Base-by-base conservation (phyloP, 768 basidiomycete species). In the Tylopilus felleus region DNA sequence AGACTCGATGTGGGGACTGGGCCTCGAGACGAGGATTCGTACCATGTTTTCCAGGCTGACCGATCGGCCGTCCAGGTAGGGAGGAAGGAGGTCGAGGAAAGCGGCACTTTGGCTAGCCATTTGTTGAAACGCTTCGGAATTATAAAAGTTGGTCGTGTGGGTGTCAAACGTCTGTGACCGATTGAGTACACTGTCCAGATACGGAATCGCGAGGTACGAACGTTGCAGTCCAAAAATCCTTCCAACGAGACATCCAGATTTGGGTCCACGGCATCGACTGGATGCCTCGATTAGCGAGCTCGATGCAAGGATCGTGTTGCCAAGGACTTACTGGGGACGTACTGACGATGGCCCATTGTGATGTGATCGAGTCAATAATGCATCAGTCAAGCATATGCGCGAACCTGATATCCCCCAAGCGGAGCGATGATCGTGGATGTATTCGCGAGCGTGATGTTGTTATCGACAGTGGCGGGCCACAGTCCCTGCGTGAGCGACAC, bases 401-500 rank as follows among this genome's bases (percentile, higher is more conserved):
- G n/a, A 29, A 71, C 71, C 60, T 88, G 87, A 65, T 88, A 90
- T 8, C 89, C 89, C 17, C 67, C 70, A 1, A 88, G 67, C 5
- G 89, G 86, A 9, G 79, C 83, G 3, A 68, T 66, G 52, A 90
- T 68, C 12, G 68, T 78, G 3, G 84, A 76, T 2, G 84, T 82
- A 61, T 91, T 85, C 1, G 88, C 84, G n/a, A 90, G 73, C 1
- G 78, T 80, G 14, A 75, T 80, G 19, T 72, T 80, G 46, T 78
- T 79, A 22, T 65, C 59, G 14, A 58, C 25, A 5, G 76, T 80
- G 3, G 73, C 68, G 3, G 86, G 88, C 71, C 79, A 85, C 41
- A 90, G 64, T 13, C 88, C 88, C 65, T 90, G 89, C 10, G 85
- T 68, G 47, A 90, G 68, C 0, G 88, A 85, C 23, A 80, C 71